Evolutionary conservation across 805 yeast species (phyloP).

Genomic region (Lipomyces orientalis): DNA sequence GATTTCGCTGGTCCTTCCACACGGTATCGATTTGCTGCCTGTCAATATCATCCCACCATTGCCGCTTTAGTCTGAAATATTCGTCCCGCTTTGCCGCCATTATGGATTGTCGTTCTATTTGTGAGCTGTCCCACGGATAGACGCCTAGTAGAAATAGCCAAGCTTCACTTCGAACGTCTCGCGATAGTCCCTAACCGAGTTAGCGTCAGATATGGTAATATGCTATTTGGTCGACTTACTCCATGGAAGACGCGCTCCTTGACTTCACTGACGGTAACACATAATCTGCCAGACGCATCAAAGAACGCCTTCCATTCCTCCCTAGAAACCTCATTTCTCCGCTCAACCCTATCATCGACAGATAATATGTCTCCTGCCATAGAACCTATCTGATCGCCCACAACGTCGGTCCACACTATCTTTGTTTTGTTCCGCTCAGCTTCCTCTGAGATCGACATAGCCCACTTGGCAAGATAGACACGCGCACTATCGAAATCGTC

Average conservation of each 20-base stretch:
- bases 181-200: constrained; percentile 60
- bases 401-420: constrained; percentile 47
- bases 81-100: constrained; percentile 60
- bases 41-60: constrained; percentile 71
- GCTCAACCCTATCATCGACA: constrained; percentile 62
- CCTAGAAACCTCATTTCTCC: constrained; percentile 68
- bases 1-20: constrained; percentile 86
- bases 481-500: constrained; percentile 93
- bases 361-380: constrained; percentile 49
- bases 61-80: constrained; percentile 65
- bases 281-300: constrained; percentile 73
- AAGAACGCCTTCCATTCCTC: constrained; percentile 87
- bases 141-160: constrained; percentile 88
- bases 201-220: not conserved
- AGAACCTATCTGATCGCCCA: constrained; percentile 41
- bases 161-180: constrained; percentile 67
- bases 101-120: constrained; percentile 67
- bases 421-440: constrained; percentile 62
- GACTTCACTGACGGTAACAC: constrained; percentile 76
- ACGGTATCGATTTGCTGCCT: constrained; percentile 63
- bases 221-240: constrained; percentile 6
- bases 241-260: constrained; percentile 89
- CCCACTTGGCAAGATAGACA: constrained; percentile 95
- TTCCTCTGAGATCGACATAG: constrained; percentile 88
- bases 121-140: constrained; percentile 85